Base-by-base conservation (phyloP, 1,284 basidiomycete species). In the Hypsizygus ulmarius region DNA sequence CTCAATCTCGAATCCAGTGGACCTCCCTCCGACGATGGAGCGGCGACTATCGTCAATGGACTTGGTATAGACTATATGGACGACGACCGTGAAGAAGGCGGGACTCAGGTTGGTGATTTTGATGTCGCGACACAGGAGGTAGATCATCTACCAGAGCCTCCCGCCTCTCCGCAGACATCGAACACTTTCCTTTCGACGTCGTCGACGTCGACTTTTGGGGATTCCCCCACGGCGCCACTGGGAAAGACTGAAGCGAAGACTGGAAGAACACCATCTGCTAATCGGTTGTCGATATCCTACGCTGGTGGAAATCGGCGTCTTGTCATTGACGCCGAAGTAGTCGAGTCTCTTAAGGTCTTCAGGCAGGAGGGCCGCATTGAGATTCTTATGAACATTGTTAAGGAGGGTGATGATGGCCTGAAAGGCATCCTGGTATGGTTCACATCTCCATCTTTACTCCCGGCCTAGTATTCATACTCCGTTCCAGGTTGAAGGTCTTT, bases 261-360 rank as follows among this genome's bases (percentile, higher is more conserved):
- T 3, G 55, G 50, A 7, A 59, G 61, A 48, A 68, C 71, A 2
- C 80, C 86, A 6, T 88, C 87, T 39, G 83, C 87, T 19, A 90
- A 90, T 59, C 80, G 87, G n/a, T 67, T 97, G n/a, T 95, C 91
- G 10, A 90, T 97, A 60, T 87, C 96, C 0, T 99, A 96, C 66
- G 93, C 93, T 52, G 86, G 87, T 35, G 92, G 91, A 40, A 84
- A 85, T 48, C 78, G 91, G 48, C 79, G 96, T 30, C 75, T 99
- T 39, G 87, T 95, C 19, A 78, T 98, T 51, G 90, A 98, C 65
- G 89, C 95, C 2, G 86, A 89, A 50, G 82, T 90, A 16, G 90
- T 97, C 29, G 82, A 90, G 37, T 79, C 77, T 49, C 75, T 99
- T 47, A 86, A 80, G 58, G 81, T 99, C 10, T 87, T 82, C 69